Percentiles rank a stretch among this genome's conserved stretches.
These are phyloP conservation scores for Musa troglodytarum DNA, from an alignment of 176 grass and related monocot species.

Conservation along the genomic window DNA sequence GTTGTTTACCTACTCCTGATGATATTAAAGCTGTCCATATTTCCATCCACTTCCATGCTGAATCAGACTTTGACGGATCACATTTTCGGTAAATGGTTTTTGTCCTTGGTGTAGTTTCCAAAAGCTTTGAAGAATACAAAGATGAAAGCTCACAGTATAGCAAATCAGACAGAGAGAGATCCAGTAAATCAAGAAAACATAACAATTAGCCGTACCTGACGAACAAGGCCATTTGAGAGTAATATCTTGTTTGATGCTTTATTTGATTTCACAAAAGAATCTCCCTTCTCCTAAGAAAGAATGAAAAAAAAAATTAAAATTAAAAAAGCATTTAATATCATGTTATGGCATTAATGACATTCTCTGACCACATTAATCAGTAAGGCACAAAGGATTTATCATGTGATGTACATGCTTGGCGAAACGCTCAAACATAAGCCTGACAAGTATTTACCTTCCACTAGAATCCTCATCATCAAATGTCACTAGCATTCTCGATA, in stretches of 20 bases:
- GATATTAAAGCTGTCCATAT: constrained; percentile 64
- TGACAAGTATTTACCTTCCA: neutral
- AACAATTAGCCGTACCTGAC: constrained; percentile 46
- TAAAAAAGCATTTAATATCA: neutral
- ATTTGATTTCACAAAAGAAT: constrained; percentile 30
- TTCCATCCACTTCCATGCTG: constrained; percentile 86
- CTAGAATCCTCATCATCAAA: neutral
- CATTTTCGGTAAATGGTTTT: constrained; percentile 70
- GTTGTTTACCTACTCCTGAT: neutral
- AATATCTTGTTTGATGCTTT: constrained; percentile 54
- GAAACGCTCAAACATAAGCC: neutral
- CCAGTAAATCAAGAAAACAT: constrained; percentile 12
- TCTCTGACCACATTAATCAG: neutral
- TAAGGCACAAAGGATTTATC: neutral
- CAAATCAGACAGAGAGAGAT: constrained; percentile 3
- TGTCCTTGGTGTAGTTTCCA: constrained; percentile 40
- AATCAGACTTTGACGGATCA: constrained; percentile 72
- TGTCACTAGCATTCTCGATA: neutral
- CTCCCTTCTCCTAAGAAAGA: constrained; percentile 15
- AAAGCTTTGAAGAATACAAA: constrained; percentile 54
- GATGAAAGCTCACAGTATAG: constrained; percentile 7
- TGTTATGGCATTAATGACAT: neutral
- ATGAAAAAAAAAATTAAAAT: neutral
- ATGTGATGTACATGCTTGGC: neutral
- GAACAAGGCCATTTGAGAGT: constrained; percentile 63